phyloP scores from a whole-genome alignment of 495 filamentous ascomycete genomes.

The Aspergillus heteromorphus region DNA sequence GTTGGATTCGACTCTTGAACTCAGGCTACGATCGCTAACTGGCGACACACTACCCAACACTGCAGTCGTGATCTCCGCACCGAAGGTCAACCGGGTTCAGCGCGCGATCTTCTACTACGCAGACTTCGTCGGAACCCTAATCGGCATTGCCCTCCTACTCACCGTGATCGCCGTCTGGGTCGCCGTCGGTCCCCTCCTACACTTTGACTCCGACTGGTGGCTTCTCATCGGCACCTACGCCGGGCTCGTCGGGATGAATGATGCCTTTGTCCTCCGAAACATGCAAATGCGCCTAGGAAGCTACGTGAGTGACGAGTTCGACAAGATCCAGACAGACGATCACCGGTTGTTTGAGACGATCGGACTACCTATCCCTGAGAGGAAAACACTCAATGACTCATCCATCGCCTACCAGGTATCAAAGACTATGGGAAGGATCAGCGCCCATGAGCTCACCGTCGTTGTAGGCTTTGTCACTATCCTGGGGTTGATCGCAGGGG shows the following conservation, averaged over 20 bases:
- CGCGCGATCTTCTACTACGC: constrained; percentile 30
- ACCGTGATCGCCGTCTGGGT: too few species aligned
- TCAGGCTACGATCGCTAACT: constrained; percentile 12
- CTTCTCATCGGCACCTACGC: constrained; percentile 39
- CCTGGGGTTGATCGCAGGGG: constrained; percentile 22
- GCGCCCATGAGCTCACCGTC: constrained; percentile 22
- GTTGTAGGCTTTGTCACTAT: constrained; percentile 21
- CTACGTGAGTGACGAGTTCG: constrained; percentile 25
- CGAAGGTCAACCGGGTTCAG: constrained; percentile 20
- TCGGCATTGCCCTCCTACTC: not conserved
- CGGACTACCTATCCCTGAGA: too few species aligned
- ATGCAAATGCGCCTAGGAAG: constrained; percentile 25
- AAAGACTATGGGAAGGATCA: constrained; percentile 16
- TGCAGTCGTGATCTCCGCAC: constrained; percentile 20
- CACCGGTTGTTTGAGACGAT: not conserved
- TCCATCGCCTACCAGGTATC: constrained; percentile 20
- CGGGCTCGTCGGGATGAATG: constrained; percentile 33
- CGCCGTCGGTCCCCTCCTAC: too few species aligned
- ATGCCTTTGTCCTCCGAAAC: constrained; percentile 36
- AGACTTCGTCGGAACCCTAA: constrained; percentile 30
- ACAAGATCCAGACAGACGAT: constrained; percentile 14
- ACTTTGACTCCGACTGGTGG: constrained; percentile 29
- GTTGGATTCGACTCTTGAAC: constrained; percentile 31
- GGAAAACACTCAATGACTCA: constrained; percentile 14
- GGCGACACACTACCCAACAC: too few species aligned